Evolutionary conservation across 352 stramenopile genomes (phyloP).

Genomic region (Blastocystis sp.): DNA sequence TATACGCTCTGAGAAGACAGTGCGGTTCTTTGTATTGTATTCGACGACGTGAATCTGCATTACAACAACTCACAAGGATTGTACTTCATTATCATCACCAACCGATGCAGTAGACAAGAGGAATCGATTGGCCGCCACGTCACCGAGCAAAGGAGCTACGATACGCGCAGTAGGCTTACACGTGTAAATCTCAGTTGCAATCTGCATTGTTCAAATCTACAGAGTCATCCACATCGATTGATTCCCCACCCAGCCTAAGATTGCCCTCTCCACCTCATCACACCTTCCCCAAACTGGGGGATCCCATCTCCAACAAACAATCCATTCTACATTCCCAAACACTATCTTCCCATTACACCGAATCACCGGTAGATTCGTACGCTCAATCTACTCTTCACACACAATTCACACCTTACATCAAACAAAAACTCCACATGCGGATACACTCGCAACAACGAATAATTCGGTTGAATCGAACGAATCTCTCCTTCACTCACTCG

Average conservation of each 20-base stretch:
- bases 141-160: conserved; percentile 7
- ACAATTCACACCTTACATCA: not conserved
- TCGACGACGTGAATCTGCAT: conserved; percentile 32
- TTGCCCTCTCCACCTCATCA: too few relatives aligned
- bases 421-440: not conserved
- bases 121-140: conserved; percentile 23
- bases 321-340: not conserved
- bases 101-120: conserved; percentile 2
- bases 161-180: conserved; percentile 25
- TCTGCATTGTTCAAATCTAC: not conserved
- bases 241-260: too few relatives aligned
- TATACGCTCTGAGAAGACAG: conserved; percentile 28
- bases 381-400: not conserved
- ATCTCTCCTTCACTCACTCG: not conserved
- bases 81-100: conserved; percentile 30
- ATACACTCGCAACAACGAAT: not conserved
- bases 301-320: too few relatives aligned
- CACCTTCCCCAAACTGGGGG: too few relatives aligned
- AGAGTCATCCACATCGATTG: too few relatives aligned
- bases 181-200: conserved; percentile 28
- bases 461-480: conserved; percentile 6
- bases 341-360: not conserved
- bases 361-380: not conserved
- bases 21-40: conserved; percentile 18
- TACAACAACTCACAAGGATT: not conserved